A percentile compares a stretch with the other conserved stretches of the same genome.
Conservation (phyloP, 176 grass and related monocot species). For the Rhynchospora pubera region DNA sequence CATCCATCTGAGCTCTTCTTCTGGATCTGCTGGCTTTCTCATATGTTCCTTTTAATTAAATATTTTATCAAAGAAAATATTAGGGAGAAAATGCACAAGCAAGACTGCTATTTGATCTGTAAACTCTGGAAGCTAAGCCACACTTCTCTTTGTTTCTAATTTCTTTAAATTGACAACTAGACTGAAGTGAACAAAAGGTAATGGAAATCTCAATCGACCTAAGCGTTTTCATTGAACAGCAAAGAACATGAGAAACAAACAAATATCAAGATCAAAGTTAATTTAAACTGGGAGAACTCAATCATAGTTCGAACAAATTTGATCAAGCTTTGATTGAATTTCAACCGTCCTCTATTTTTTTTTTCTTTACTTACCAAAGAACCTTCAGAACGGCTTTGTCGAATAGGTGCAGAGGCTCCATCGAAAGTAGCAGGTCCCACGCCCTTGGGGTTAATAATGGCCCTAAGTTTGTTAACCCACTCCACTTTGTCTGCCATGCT, state of each 20-base stretch:
- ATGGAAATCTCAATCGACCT: not conserved
- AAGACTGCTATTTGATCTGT: not conserved
- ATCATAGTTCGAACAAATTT: not conserved
- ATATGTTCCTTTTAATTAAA: conserved; percentile 8
- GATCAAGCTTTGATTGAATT: not conserved
- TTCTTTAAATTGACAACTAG: not conserved
- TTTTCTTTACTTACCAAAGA: conserved; percentile 48
- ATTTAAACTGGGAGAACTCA: not conserved
- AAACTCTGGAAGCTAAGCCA: not conserved
- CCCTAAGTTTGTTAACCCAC: conserved; percentile 84
- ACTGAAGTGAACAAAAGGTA: not conserved
- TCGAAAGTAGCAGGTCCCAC: conserved; percentile 55
- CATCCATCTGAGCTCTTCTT: conserved; percentile 99
- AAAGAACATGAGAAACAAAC: not conserved
- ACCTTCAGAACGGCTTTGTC: conserved; percentile 74
- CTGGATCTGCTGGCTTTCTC: conserved; percentile 87
- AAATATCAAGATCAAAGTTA: not conserved
- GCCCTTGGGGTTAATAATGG: conserved; percentile 72
- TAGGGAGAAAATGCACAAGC: not conserved
- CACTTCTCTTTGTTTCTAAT: not conserved
- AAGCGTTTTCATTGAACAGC: not conserved
- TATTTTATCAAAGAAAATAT: not conserved
- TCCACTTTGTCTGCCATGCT: conserved; percentile 78
- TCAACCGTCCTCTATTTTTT: not conserved
- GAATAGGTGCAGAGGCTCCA: conserved; percentile 48